Percentiles rank a stretch among this genome's conserved stretches.
Conservation (phyloP, 768 basidiomycete species). For the Panus rudis region DNA sequence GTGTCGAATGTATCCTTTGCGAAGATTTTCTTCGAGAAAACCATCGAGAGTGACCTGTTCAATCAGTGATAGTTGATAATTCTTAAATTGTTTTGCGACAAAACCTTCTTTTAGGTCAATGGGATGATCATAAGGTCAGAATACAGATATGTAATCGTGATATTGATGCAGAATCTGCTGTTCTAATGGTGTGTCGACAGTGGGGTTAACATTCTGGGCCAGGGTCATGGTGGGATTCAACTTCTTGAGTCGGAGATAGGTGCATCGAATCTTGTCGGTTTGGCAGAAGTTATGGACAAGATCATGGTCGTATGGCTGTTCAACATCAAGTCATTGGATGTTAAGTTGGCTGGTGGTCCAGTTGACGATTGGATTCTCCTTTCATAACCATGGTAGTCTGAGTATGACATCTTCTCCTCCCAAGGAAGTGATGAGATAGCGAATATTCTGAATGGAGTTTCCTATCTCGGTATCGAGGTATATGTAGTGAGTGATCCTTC, state of each 20-base stretch:
- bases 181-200: no score
- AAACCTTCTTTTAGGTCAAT: slow-evolving; percentile 12
- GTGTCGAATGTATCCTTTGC: slow-evolving; percentile 14
- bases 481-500: not conserved
- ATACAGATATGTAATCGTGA: no score
- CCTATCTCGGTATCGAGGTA: not conserved
- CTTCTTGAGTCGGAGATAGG: no score
- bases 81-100: slow-evolving; percentile 7
- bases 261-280: no score
- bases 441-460: not conserved
- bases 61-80: slow-evolving; percentile 12
- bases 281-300: slow-evolving; percentile 11
- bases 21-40: slow-evolving; percentile 18
- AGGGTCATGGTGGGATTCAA: not conserved
- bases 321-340: slow-evolving; percentile 4
- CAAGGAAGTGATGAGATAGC: not conserved
- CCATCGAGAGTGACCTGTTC: slow-evolving; percentile 11
- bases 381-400: slow-evolving; percentile 1
- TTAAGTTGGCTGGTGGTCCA: slow-evolving; percentile 12
- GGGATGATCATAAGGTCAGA: slow-evolving; percentile 12
- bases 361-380: not conserved
- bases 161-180: no score
- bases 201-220: no score
- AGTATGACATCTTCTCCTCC: slow-evolving; percentile 4
- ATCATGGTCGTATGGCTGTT: slow-evolving; percentile 6